Evolutionary conservation across 805 yeast genomes (phyloP), one percentile per base, ranked within the genome.

Genomic region (Barnettozyma sp.): DNA sequence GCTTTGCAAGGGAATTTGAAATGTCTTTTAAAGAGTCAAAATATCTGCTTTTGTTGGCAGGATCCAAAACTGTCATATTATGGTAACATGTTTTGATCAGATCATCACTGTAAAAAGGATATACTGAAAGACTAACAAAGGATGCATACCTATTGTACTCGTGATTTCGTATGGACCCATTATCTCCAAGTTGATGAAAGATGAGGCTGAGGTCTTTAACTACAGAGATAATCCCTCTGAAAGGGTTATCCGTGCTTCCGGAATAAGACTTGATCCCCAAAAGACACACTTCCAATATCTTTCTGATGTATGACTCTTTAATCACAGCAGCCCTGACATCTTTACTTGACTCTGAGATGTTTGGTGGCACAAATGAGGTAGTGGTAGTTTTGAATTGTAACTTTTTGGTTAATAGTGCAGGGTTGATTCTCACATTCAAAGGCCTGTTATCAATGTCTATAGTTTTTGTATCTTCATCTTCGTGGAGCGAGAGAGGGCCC

Each of bases 401-500:
- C 36, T 64, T 71, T 1, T 62, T 46, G 3, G 66, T 52, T 15
- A 86, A 59, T 34, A 82, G 58, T 0, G 59, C 54, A 2, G 81
- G 65, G 43, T 81, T 76, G 5, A 83, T 54, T 38, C 73, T 73
- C 3, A 82, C 62, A 42, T 72, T 76, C 39, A 82, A 56, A 2
- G 68, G 60, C 12, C 73, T 63, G 41, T 70, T 70, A n/a, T 59
- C 54, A 4, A 73, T 55, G 41, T 68, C 64, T 25, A 86, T 77
- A 0, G 81, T 73, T 48, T 73, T 78, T 3, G 65, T 57, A 9
- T 70, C 72, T 5, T 66, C 70, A 3, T 55, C 59, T 3, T 68
- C 59, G 2, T 52, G 56, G 17, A 68, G 54, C 7, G 63, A 53
- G 16, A 85, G 55, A 1, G 94, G 90, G 2, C 86, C 88, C 43